Evolutionary conservation across 1,139 yeast genomes (phyloP).

Genomic region (Debaryomyces robertsiae): DNA sequence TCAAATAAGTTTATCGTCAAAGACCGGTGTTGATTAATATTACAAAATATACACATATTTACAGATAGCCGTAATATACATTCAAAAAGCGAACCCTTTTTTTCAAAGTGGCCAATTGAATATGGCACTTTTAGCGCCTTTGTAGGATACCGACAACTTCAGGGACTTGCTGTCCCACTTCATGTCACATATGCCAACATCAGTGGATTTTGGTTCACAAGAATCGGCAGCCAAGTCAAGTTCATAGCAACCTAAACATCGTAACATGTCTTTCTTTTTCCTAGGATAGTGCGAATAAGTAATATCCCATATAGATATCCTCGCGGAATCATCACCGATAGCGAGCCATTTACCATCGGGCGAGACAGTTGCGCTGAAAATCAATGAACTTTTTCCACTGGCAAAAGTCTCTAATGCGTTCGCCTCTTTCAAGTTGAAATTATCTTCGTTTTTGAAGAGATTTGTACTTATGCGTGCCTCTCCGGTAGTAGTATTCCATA

Average conservation of each 20-base stretch:
- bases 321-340: slow-evolving; percentile 65
- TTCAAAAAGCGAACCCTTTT: neutral
- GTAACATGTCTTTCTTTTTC: slow-evolving; percentile 17
- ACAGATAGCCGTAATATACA: slow-evolving; percentile 6
- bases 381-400: slow-evolving; percentile 21
- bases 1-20: neutral
- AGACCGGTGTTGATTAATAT: slow-evolving; percentile 5
- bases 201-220: slow-evolving; percentile 13
- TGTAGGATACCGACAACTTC: slow-evolving; percentile 42
- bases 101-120: slow-evolving; percentile 21
- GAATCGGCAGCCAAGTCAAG: slow-evolving; percentile 16
- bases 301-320: slow-evolving; percentile 56
- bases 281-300: slow-evolving; percentile 16
- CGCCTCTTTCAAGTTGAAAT: slow-evolving; percentile 21
- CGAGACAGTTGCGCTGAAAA: slow-evolving; percentile 56
- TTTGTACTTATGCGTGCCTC: slow-evolving; percentile 26
- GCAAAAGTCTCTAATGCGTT: neutral
- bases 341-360: slow-evolving; percentile 54
- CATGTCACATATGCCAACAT: slow-evolving; percentile 42
- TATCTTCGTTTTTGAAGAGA: slow-evolving; percentile 26
- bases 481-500: slow-evolving; percentile 65
- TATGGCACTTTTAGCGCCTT: slow-evolving; percentile 45
- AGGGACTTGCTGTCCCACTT: slow-evolving; percentile 44
- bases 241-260: slow-evolving; percentile 29
- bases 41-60: slow-evolving; percentile 10